Evolutionary conservation across 192 early-diverging fungal genomes (phyloP), one percentile per base, ranked within the genome.

Genomic region (Mortierella alpina): DNA sequence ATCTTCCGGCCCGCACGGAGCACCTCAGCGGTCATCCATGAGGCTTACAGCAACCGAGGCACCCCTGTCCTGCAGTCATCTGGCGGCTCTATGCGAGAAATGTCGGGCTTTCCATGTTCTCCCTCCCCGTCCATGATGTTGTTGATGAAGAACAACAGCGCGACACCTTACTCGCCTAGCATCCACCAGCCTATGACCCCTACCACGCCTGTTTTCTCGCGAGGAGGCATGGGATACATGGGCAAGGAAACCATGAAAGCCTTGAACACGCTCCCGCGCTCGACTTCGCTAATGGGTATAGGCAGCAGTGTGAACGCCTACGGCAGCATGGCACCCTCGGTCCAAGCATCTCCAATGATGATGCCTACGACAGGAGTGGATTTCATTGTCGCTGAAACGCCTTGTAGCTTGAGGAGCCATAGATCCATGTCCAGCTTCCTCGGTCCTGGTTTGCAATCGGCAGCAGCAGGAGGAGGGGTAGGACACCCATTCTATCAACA

Each of bases 141-240:
- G 31, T 31, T 31, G 31, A 31, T 31, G 31, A 31, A 31, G 31
- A 55, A 14, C 2, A 42, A 50, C 13, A 65, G 62, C 46, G n/a
- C 22, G 18, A 56, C 6, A n/a, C 46, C 22, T 10, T 61, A 62
- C 11, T 79, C 69, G 8, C 63, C 75, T 15, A 50, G 1, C 14
- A 12, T 56, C 50, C 64, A 59, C 18, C 39, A 41, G 42, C 39
- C 17, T 17, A 59, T 20, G 1, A 71, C 68, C 0, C 75, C 75
- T 0, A 66, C 49, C 0, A 71, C 75, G 15, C 68, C 75, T 15
- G 31, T 31, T 31, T 45, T 71, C 18, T 54, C 68, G 12, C 69
- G 64, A 17, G 64, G 65, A 45, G 66, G 15, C 14, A 63, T 75
- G 14, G 76, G 76, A 23, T 80, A 80, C 53, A 59, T 80, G 63